Evolutionary conservation across 495 filamentous ascomycete species (phyloP).

Genomic region (Articulospora tetracladia): DNA sequence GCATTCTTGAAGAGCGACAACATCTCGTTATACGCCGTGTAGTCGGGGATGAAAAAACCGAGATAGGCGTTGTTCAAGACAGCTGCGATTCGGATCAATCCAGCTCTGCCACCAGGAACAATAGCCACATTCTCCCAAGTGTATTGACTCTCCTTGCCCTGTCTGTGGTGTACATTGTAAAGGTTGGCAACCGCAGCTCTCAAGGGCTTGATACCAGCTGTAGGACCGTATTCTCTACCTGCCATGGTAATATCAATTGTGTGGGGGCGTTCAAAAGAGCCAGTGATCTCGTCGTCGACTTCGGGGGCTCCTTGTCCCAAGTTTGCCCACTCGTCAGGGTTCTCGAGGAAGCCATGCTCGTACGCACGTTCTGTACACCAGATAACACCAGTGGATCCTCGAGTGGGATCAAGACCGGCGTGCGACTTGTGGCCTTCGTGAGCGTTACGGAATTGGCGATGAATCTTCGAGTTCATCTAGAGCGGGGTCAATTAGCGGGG

Average conservation of each 20-base stretch:
- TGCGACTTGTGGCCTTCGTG: conserved; percentile 88
- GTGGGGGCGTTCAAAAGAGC: conserved; percentile 85
- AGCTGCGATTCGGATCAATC: conserved; percentile 89
- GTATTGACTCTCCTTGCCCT: conserved; percentile 86
- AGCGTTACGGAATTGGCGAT: conserved; percentile 78
- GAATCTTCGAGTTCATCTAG: conserved; percentile 61
- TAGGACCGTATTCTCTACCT: conserved; percentile 88
- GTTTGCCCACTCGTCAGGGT: conserved; percentile 85
- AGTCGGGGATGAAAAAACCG: conserved; percentile 79
- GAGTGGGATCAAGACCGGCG: conserved; percentile 80
- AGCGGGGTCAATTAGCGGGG: conserved; percentile 11
- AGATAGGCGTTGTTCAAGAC: conserved; percentile 90
- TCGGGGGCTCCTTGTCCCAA: conserved; percentile 94
- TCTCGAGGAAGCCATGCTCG: conserved; percentile 77
- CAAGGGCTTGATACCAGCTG: conserved; percentile 87
- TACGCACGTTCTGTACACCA: conserved; percentile 82
- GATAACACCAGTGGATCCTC: conserved; percentile 79
- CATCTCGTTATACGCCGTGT: conserved; percentile 93
- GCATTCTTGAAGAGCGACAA: conserved; percentile 53
- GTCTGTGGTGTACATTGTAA: conserved; percentile 89
- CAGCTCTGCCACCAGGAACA: conserved; percentile 89
- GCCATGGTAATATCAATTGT: conserved; percentile 70
- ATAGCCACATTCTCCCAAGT: conserved; percentile 99
- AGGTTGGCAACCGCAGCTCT: conserved; percentile 85
- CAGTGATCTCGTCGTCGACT: conserved; percentile 87